Evolutionary conservation across 1,139 yeast genomes (phyloP).

Genomic region (Debaryomyces coudertii): DNA sequence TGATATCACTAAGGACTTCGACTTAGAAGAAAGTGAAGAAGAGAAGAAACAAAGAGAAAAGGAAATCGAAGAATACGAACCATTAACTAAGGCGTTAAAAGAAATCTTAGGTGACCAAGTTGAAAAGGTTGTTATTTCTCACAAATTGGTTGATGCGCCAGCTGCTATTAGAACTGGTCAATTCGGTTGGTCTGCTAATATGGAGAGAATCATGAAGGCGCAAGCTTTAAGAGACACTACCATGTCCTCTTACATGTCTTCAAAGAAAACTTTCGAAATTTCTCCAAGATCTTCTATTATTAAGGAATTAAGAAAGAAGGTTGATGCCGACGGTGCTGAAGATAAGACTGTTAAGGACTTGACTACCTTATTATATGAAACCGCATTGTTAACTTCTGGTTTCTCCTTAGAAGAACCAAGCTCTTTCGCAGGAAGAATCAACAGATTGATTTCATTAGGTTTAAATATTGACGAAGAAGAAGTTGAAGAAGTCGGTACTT

Average conservation of each 20-base stretch:
- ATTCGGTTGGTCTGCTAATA: constrained; percentile 99
- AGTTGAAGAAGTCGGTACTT: constrained; percentile 41
- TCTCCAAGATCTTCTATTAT: constrained; percentile 97
- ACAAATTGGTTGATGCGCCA: constrained; percentile 97
- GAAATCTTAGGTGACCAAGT: constrained; percentile 98
- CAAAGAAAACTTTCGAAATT: constrained; percentile 98
- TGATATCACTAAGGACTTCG: constrained; percentile 98
- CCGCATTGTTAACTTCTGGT: constrained; percentile 98
- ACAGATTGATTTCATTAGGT: constrained; percentile 97
- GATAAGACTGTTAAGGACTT: constrained; percentile 98
- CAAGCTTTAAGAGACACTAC: constrained; percentile 99
- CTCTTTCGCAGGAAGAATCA: constrained; percentile 95
- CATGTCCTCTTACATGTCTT: constrained; percentile 99
- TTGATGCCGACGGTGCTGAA: constrained; percentile 94
- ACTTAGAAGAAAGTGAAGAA: constrained; percentile 98
- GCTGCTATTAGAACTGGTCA: constrained; percentile 99
- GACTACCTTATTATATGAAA: constrained; percentile 94
- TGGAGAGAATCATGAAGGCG: constrained; percentile 99
- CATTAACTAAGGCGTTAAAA: constrained; percentile 93
- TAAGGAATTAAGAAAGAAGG: constrained; percentile 93
- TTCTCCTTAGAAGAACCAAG: constrained; percentile 98
- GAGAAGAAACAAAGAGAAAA: constrained; percentile 93
- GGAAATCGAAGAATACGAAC: constrained; percentile 90
- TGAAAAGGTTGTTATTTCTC: constrained; percentile 98
- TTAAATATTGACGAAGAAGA: constrained; percentile 93